phyloP scores from a whole-genome alignment of 495 filamentous ascomycete genomes.

The Parachaetomium inaequale region DNA sequence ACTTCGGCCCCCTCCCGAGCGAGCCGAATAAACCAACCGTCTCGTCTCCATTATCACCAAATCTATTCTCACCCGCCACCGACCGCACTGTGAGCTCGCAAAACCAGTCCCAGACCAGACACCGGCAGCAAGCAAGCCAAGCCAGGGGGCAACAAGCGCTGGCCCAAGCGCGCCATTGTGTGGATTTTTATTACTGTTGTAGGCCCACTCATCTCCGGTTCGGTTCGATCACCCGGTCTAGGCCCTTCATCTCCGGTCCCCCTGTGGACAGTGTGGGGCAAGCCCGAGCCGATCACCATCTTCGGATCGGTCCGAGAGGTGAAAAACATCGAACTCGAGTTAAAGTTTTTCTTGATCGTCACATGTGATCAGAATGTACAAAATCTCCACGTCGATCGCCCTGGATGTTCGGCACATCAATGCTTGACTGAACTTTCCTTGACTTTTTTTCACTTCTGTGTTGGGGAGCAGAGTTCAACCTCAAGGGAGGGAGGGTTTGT shows the following conservation, averaged over 20 bases:
- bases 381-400: too few relatives aligned
- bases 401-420: not conserved
- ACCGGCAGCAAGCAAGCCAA: not conserved
- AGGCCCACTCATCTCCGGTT: not conserved
- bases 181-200: not conserved
- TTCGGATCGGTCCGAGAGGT: constrained; percentile 18
- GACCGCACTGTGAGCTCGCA: too few relatives aligned
- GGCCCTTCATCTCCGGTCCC: too few relatives aligned
- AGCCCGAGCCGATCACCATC: constrained; percentile 1
- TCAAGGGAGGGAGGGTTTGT: not conserved
- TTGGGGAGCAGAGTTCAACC: not conserved
- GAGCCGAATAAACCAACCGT: too few relatives aligned
- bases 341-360: not conserved
- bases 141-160: not conserved
- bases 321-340: too few relatives aligned
- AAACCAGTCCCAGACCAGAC: not conserved
- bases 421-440: not conserved
- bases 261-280: not conserved
- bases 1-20: too few relatives aligned
- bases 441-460: not conserved
- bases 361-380: not conserved
- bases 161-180: constrained; percentile 2
- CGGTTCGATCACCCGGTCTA: too few relatives aligned
- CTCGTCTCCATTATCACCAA: too few relatives aligned
- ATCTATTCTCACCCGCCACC: too few relatives aligned